Evolutionary conservation across 1,284 basidiomycete species (phyloP).

Genomic region (Phylloboletellus chloephorus): DNA sequence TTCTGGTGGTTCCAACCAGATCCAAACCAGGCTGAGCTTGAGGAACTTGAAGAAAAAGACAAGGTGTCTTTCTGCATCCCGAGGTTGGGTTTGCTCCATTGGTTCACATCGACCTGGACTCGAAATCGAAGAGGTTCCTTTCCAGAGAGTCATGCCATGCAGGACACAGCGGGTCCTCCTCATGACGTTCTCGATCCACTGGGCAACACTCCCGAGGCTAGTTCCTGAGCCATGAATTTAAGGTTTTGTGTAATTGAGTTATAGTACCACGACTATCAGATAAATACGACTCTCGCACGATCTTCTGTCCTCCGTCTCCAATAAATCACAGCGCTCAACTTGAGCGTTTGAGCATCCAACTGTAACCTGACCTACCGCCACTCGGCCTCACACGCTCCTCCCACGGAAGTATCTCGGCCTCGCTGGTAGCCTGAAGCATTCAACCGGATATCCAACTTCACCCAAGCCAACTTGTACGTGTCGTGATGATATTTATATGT

Average conservation of each 20-base stretch:
- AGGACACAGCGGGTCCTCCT: background rate
- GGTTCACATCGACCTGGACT: background rate
- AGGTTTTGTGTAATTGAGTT: background rate
- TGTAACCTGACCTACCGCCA: background rate
- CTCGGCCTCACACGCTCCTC: background rate
- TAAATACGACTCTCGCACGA: background rate
- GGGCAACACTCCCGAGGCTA: background rate
- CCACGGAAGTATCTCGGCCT: background rate
- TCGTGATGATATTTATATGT: background rate
- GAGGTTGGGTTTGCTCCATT: background rate
- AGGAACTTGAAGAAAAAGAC: background rate
- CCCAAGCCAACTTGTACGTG: slow-evolving; percentile 9
- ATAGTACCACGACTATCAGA: slow-evolving; percentile 5
- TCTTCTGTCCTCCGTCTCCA: background rate
- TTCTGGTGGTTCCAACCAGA: slow-evolving; percentile 28
- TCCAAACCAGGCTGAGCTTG: slow-evolving; percentile 6
- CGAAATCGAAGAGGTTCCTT: background rate
- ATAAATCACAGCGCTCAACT: background rate
- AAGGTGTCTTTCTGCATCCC: background rate
- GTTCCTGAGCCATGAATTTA: background rate
- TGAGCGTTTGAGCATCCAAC: background rate
- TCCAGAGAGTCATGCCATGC: slow-evolving; percentile 8
- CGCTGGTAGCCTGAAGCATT: background rate
- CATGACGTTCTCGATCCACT: background rate
- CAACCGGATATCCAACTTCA: background rate